These are phyloP conservation scores for Prunus armeniaca DNA, from an alignment of 306 rosid genomes.

Conservation along the genomic window DNA sequence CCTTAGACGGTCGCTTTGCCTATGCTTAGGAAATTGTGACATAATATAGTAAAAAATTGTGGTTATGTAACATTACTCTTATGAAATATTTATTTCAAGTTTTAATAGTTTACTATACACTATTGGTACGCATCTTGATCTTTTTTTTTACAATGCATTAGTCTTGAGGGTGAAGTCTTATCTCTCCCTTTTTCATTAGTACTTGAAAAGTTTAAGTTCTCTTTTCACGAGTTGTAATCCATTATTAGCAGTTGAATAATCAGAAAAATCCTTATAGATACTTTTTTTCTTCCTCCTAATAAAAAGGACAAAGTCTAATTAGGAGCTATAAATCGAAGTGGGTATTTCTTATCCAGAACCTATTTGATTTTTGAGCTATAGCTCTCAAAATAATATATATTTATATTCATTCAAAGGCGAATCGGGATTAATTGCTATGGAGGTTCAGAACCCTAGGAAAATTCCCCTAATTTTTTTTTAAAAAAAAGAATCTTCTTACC, in stretches of 20 bases:
- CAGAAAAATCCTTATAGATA: too few relatives aligned
- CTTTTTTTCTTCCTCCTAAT: too few relatives aligned
- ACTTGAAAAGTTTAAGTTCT: neutral
- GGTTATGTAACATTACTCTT: neutral
- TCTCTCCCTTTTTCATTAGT: neutral
- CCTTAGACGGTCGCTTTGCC: too few relatives aligned
- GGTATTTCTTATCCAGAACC: neutral
- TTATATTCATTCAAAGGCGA: neutral
- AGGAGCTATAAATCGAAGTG: neutral
- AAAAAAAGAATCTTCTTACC: conserved; percentile 84
- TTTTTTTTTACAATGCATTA: neutral
- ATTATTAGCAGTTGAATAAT: conserved; percentile 3
- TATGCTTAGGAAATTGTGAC: too few relatives aligned
- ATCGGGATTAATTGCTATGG: conserved; percentile 27
- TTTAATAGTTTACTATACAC: too few relatives aligned
- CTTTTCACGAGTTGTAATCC: conserved; percentile 3
- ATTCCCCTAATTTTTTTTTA: conserved; percentile 29
- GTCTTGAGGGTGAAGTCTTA: neutral
- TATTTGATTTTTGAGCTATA: neutral
- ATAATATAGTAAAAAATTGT: too few relatives aligned
- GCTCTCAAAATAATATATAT: neutral
- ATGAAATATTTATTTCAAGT: neutral
- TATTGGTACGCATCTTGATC: neutral
- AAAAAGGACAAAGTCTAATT: neutral
- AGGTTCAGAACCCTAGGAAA: conserved; percentile 37